Evolutionary conservation across 1,284 basidiomycete genomes (phyloP).

Genomic region (Sporisorium iseilematis-ciliati): DNA sequence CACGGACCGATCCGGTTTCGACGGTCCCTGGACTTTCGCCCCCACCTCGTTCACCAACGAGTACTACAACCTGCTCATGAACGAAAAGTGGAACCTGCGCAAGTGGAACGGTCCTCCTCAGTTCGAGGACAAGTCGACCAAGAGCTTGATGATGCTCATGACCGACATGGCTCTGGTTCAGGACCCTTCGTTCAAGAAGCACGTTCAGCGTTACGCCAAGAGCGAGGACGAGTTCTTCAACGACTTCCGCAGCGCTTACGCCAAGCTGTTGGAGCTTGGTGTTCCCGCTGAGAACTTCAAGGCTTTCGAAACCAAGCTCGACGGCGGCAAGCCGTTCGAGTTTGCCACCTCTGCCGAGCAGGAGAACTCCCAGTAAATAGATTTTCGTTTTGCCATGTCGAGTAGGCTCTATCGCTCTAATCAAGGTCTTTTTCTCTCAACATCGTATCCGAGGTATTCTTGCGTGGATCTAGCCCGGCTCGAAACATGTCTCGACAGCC

Average conservation of each 20-base stretch:
- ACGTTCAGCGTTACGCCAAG: constrained; percentile 67
- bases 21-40: constrained; percentile 65
- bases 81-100: constrained; percentile 83
- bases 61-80: constrained; percentile 87
- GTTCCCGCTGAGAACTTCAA: constrained; percentile 66
- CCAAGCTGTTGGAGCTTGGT: constrained; percentile 65
- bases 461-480: background rate
- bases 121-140: constrained; percentile 90
- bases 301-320: constrained; percentile 54
- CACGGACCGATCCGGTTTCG: constrained; percentile 71
- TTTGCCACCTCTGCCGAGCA: constrained; percentile 57
- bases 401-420: background rate
- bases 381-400: background rate
- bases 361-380: constrained; percentile 49
- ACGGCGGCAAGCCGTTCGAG: constrained; percentile 47
- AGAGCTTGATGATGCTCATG: constrained; percentile 84
- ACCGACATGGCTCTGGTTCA: constrained; percentile 63
- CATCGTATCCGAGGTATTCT: background rate
- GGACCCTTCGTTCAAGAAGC: constrained; percentile 63
- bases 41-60: constrained; percentile 89
- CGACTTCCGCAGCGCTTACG: constrained; percentile 61
- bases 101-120: constrained; percentile 93
- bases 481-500: background rate
- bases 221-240: constrained; percentile 67
- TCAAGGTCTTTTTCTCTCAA: background rate